Evolutionary conservation across 1,284 basidiomycete species (phyloP), one percentile per base, ranked within the genome.

Genomic region (Rhodotorula glutinis): DNA sequence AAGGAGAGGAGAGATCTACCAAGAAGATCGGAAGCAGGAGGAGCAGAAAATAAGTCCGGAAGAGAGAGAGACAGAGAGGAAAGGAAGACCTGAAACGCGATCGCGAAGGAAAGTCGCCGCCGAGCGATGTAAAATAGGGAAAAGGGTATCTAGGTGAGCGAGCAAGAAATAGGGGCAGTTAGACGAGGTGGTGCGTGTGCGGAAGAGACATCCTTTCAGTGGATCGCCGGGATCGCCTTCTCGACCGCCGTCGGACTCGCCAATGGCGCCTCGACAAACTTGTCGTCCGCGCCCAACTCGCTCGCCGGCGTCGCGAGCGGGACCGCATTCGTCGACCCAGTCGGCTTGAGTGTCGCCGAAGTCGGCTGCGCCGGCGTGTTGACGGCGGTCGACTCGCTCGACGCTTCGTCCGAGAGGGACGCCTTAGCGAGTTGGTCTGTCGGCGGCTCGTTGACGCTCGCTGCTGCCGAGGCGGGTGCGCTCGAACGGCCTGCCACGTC

Each of bases 201-300:
- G 23, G 10, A 13, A 19, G 53, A 33, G 21, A 40, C 3, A 25
- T 23, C 17, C 41, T 3, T n/a, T 38, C 40, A 60, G 16, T 44
- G 41, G 8, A 43, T 40, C 3, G 59, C 66, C 19, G 60, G 60
- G 17, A 38, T 51, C 1, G 69, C 69, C 40, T 57, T 40, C 13
- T 44, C 51, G 21, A 68, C 63, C 14, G 52, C 60, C 4, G 51
- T 40, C 43, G 57, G 14, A 19, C 53, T 65, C 51, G 69, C 66
- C 30, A 71, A 38, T 4, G 69, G 66, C 25, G 69, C 70, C 17
- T 68, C 70, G 40, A 63, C 61, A 29, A 68, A 70, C 63, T 61
- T 66, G 38, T 59, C 58, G 21, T 63, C 63, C 25, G 38, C 33
- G n/a, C 53, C 63, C 8, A 11, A 23, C 23, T 47, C 46, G 46